Conservation (phyloP, 176 grass and related monocot species). For the Musa acuminata region DNA sequence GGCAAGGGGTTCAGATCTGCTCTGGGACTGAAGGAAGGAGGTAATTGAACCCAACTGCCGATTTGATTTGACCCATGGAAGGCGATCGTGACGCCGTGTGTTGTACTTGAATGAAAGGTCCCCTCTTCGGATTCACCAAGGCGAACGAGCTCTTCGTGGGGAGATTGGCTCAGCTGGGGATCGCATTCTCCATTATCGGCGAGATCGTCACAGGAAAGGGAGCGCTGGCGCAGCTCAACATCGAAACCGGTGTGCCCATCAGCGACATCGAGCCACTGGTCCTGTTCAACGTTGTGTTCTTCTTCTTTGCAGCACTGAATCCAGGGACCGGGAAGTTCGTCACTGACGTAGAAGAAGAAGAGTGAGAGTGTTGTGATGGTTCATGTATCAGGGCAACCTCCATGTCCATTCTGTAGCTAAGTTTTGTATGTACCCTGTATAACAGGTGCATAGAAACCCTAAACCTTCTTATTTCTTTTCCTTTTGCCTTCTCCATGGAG, state of each 20-base stretch:
- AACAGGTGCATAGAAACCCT: no score
- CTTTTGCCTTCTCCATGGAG: no score
- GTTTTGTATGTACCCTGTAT: no score
- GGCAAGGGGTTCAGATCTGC: conserved; percentile 76
- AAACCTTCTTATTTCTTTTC: no score
- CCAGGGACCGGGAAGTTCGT: conserved; percentile 51
- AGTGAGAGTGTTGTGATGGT: neutral
- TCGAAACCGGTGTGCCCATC: conserved; percentile 52
- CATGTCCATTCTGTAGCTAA: neutral
- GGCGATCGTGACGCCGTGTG: no score
- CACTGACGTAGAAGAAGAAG: conserved; percentile 32
- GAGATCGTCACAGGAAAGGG: conserved; percentile 57
- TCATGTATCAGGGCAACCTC: neutral
- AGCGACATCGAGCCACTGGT: conserved; percentile 53
- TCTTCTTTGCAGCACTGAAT: conserved; percentile 60
- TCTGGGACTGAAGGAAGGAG: conserved; percentile 80
- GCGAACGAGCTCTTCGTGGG: conserved; percentile 64
- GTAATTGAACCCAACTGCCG: conserved; percentile 16
- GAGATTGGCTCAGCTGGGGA: conserved; percentile 47
- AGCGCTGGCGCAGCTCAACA: conserved; percentile 52
- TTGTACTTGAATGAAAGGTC: conserved; percentile 23
- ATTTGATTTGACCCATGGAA: no score
- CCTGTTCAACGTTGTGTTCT: conserved; percentile 46
- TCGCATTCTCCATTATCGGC: conserved; percentile 58
- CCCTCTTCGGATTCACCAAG: conserved; percentile 62